Evolutionary conservation across 108 stramenopile species (phyloP), one percentile per base, ranked within the genome.

Genomic region (Skeletonema costatum): DNA sequence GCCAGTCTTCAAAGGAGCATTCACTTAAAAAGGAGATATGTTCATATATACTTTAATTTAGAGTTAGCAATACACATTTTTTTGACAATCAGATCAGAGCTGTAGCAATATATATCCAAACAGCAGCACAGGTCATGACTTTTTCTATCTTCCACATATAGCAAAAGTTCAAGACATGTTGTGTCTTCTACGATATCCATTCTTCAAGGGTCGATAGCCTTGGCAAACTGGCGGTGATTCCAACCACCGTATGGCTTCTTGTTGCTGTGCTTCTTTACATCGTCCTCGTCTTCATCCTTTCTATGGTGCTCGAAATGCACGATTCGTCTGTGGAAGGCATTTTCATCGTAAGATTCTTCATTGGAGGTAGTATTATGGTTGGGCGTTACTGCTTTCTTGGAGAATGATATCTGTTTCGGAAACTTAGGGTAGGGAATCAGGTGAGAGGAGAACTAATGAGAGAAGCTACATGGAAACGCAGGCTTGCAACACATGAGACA

Each of bases 1-100:
- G 32, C 39, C 71, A 7, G 32, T 78, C 44, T 73, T 73, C 25
- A 66, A 58, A 51, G 75, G 75, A 56, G 48, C 66, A 38, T 68
- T 76, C 41, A 44, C 75, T 0, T 76, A 62, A 69, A 14, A 25
- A 41, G 41, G 8, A 63, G 12, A 33, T 36, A 41, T 5, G 38
- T 35, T 64, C 38, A 8, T 39, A 19, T 38, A 19, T 64, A 64
- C 2, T 38, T 64, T 64, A 64, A 64, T 64, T 64, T 14, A 56
- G 25, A 56, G 53, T 4, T 56, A 56, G 25, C 25, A 56, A 25
- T 56, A 56, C 63, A 35, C 36, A 39, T 17, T 32, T 29, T 38
- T 5, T 64, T 64, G 17, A 6, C 25, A 35, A 13, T 39, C 32
- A 64, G 32, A 39, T 38, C 63, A 38, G 17, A 64, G 44, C 16